Base-by-base conservation (phyloP, 2,329 filamentous ascomycete species). In the Fusarium longipes region DNA sequence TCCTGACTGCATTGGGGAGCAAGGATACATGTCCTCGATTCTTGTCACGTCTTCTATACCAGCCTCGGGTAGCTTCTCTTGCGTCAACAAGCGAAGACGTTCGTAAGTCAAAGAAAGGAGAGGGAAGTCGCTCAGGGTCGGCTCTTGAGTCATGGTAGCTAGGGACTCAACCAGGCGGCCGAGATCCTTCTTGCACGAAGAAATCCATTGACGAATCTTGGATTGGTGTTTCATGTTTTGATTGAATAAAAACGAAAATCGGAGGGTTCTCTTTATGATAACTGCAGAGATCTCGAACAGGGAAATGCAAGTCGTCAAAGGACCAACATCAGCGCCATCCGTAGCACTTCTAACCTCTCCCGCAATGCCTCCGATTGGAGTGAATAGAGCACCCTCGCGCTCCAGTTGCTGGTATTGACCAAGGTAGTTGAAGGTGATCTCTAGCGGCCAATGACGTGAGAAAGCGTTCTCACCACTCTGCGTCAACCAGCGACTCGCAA, bases 231-330 rank as follows among this genome's bases (percentile, higher is more conserved):
- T 77, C 29, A 81, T 80, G 32, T 77, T 73, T 17, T 74, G 73
- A 56, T 80, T 81, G 72, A 82, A 83, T 0, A 81, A 67, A 24
- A 84, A 79, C 17, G 80, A 81, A 63, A 84, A 71, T 22, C 78
- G 79, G 3, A 82, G 79, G 36, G 75, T 75, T 20, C 80, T 82
- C 22, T 80, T 77, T 20, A 82, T 77, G 20, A 83, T 75, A 48
- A 79, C 79, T 14, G 82, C 78, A 6, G 80, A 82, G 18, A 84
- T 75, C 62, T 85, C 83, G 22, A 85, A 83, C 2, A 83, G 67
- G 1, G 83, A 79, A n/a, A 84, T 81, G 24, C 68, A 67, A n/a
- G 62, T 36, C 8, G 68, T 57, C 4, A 54, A 2, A 6, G 57
- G 36, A 3, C 68, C 68, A 1, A 71, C 7, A 2, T 70, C 68